Conservation (phyloP, 2,329 filamentous ascomycete genomes). For the Byssothecium circinans region DNA sequence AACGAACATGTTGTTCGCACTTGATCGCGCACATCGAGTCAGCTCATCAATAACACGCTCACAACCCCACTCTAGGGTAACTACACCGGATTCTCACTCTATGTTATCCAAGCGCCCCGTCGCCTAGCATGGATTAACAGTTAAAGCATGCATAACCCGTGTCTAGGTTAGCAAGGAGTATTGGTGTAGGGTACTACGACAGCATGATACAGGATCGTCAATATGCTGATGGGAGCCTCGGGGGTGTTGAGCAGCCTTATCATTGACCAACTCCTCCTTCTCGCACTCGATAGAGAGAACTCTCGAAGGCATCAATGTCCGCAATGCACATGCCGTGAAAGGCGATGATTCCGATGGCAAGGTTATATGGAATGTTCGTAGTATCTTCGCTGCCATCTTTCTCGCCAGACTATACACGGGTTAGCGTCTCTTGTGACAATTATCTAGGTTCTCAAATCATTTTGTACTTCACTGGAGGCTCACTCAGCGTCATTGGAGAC, state of each 20-base stretch:
- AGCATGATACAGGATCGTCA: slow-evolving; percentile 7
- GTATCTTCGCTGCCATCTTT: slow-evolving; percentile 41
- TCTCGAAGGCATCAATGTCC: slow-evolving; percentile 36
- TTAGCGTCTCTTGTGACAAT: slow-evolving; percentile 6
- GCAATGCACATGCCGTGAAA: slow-evolving; percentile 41
- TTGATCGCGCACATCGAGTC: slow-evolving; percentile 18
- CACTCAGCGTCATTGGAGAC: slow-evolving; percentile 32
- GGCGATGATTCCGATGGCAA: slow-evolving; percentile 47
- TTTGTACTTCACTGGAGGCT: slow-evolving; percentile 39
- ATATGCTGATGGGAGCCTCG: slow-evolving; percentile 16
- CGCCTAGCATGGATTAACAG: neutral
- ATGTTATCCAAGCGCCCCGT: slow-evolving; percentile 9
- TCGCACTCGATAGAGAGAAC: slow-evolving; percentile 31
- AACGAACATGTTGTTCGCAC: neutral
- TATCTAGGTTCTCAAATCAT: slow-evolving; percentile 39
- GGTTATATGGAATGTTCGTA: slow-evolving; percentile 38
- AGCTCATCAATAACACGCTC: no score
- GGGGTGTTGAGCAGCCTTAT: no score
- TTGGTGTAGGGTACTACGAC: neutral
- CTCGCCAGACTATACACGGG: slow-evolving; percentile 44
- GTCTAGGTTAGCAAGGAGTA: neutral
- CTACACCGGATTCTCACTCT: slow-evolving; percentile 25
- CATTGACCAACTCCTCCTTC: no score
- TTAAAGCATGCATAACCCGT: neutral
- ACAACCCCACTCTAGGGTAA: no score